Evolutionary conservation across 2,329 filamentous ascomycete species (phyloP), one percentile per base, ranked within the genome.

Genomic region (Epichloe sibirici): DNA sequence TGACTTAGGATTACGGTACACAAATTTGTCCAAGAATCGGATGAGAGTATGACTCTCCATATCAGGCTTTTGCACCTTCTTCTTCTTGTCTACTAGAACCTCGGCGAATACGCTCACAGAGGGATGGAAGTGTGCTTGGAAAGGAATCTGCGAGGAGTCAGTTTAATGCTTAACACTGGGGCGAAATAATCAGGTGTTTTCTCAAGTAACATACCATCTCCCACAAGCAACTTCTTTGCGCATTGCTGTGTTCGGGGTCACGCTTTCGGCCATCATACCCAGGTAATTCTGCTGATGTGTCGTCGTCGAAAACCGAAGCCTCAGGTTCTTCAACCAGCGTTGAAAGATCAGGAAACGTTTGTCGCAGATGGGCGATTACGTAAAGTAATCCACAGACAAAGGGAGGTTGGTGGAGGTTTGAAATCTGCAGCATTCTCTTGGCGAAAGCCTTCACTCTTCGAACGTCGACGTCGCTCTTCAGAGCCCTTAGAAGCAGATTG

Each of bases 1-100:
- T 4, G 82, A 74, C 74, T 95, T 95, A 56, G 91, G 83, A 61
- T 93, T 95, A 59, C 88, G 85, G 76, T 97, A 98, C n/a, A 95
- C 89, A 68, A 98, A 98, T 61, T 94, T 90, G 70, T 98, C 93
- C 53, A 98, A 76, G 76, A 98, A 98, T 67, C 94, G 86, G 63
- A 93, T 93, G 48, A 98, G 78, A 1, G 88, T 93, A 67, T 97
- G 91, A 53, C 89, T 84, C 15, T 87, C 85, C 49, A 96, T 76
- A 61, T 98, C 93, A 0, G 93, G 90, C 68, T 97, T 97, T 57
- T 87, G 82, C 55, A 88, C 84, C 67, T 88, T 83, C 49, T 82
- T 77, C 58, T 84, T 78, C 54, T 82, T 79, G 48, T 78, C 74
- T 8, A 95, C 69, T 40, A 97, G 71, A 53, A 83, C 82, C 15